Base-by-base conservation (phyloP, 345 rosid species). In the Hypericum perforatum region DNA sequence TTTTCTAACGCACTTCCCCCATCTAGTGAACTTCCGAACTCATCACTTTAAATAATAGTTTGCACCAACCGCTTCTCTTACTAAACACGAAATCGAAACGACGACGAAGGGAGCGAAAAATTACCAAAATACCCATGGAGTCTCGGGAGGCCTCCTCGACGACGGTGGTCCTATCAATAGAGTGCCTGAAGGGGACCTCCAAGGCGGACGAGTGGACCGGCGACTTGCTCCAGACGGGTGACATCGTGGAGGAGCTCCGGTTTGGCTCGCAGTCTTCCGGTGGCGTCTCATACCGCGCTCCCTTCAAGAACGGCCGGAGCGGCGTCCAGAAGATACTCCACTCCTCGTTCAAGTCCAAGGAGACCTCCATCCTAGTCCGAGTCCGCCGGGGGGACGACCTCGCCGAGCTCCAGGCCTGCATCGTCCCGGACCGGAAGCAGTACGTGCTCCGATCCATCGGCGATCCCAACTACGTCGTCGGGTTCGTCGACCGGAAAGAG, bases 211-310 rank as follows among this genome's bases (percentile, higher is more conserved):
- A 91, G 64, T 87, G 98, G 98, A 78, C 92, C 54, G 82, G 79
- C 13, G 98, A 87, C 66, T 81, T 83, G 92, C 88, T 87, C 49
- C 96, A 92, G 59, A 87, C 96, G 0, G 98, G 96, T 11, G 98
- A 92, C 61, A 81, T 92, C 67, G 98, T 92, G 0, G 98, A 87
- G 58, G 96, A 92, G 63, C 76, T 92, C 41, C 64, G 71, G 37
- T 78, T 91, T 46, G 95, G 97, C 9, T 63, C 77, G 32, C 32
- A 1, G 15, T 71, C 81, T 0, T 53, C 60, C 32, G 32, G 32
- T 4, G 32, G 32, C 32, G 32, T 22, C 32, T 78, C 64, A 10
- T 62, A 54, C 32, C 68, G 60, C 46, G 70, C 96, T 52, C 98
- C 98, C 53, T 92, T 87, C 45, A 87, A 83, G 79, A 84, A 82